A percentile compares a stretch with the other conserved stretches of the same genome.
These are phyloP conservation scores for Phylloboletellus chloephorus DNA, from an alignment of 1,284 basidiomycete species.

Conservation along the genomic window DNA sequence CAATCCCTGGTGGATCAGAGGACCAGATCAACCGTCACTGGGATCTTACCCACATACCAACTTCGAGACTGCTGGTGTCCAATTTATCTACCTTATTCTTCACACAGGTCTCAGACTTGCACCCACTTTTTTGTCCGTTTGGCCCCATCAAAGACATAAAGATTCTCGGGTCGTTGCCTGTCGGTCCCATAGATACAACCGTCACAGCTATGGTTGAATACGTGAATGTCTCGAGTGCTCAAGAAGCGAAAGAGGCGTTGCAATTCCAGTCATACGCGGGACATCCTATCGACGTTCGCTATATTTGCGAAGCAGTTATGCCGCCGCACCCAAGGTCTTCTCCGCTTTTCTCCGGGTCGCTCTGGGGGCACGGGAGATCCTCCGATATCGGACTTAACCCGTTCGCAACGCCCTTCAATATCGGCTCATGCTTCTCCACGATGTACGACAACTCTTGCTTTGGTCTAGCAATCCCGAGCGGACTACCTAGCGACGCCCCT, in stretches of 20 bases:
- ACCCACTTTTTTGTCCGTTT: conserved; percentile 69
- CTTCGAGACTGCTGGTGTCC: conserved; percentile 53
- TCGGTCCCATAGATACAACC: conserved; percentile 34
- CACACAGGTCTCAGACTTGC: conserved; percentile 57
- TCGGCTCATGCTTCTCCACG: conserved; percentile 16
- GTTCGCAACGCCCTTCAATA: conserved; percentile 30
- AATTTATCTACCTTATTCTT: conserved; percentile 65
- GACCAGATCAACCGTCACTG: conserved; percentile 15
- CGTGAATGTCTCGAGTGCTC: conserved; percentile 44
- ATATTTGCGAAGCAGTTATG: conserved; percentile 30
- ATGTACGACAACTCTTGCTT: conserved; percentile 8
- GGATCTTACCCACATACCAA: conserved; percentile 38
- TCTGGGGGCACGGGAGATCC: conserved; percentile 14
- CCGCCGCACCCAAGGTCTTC: conserved; percentile 16
- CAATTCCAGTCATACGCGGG: conserved; percentile 57
- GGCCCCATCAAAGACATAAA: conserved; percentile 58
- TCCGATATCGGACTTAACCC: conserved; percentile 30
- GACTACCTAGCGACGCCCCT: conserved; percentile 22
- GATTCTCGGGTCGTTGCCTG: conserved; percentile 34
- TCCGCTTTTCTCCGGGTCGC: conserved; percentile 12
- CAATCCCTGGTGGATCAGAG: conserved; percentile 11
- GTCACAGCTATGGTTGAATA: conserved; percentile 62
- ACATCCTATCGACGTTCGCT: conserved; percentile 44
- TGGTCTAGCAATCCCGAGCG: conserved; percentile 7
- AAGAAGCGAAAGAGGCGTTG: conserved; percentile 56